phyloP scores from a whole-genome alignment of 441 rosid species.

The Arabidopsis lyrata region DNA sequence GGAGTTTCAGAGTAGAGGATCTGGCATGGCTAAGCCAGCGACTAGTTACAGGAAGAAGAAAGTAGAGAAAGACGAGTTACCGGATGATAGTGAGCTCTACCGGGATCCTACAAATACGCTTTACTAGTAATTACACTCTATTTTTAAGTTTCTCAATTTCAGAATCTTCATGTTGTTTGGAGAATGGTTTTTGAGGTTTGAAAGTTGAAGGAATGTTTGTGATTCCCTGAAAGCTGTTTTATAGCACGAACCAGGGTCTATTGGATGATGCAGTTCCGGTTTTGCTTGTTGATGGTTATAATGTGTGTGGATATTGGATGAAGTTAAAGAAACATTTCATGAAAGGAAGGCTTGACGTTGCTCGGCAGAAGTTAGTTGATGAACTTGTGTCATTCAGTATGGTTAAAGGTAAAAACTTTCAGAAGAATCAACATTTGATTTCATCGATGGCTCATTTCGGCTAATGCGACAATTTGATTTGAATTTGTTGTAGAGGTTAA shows the following conservation, averaged over 20 bases:
- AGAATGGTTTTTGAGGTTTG: slow-evolving; percentile 24
- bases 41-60: slow-evolving; percentile 90
- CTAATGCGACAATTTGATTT: slow-evolving; percentile 16
- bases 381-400: slow-evolving; percentile 78
- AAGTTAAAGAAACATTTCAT: slow-evolving; percentile 89
- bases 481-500: slow-evolving; percentile 71
- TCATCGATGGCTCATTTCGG: not conserved
- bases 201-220: slow-evolving; percentile 36
- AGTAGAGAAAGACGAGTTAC: slow-evolving; percentile 72
- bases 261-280: slow-evolving; percentile 71
- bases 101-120: slow-evolving; percentile 78
- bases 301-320: slow-evolving; percentile 92
- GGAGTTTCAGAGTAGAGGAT: slow-evolving; percentile 72
- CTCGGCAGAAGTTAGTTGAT: slow-evolving; percentile 82
- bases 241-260: slow-evolving; percentile 80
- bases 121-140: slow-evolving; percentile 67
- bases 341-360: slow-evolving; percentile 81
- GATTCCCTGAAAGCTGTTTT: slow-evolving; percentile 44
- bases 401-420: slow-evolving; percentile 61
- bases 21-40: slow-evolving; percentile 72
- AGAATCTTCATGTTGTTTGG: slow-evolving; percentile 12
- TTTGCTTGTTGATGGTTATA: slow-evolving; percentile 95
- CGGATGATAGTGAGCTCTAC: slow-evolving; percentile 68
- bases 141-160: slow-evolving; percentile 35
- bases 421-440: not conserved